A percentile compares a stretch with the other conserved stretches of the same genome.
Evolutionary conservation across 1,139 yeast genomes (phyloP).

Genomic region (Geotrichum histeridarum): DNA sequence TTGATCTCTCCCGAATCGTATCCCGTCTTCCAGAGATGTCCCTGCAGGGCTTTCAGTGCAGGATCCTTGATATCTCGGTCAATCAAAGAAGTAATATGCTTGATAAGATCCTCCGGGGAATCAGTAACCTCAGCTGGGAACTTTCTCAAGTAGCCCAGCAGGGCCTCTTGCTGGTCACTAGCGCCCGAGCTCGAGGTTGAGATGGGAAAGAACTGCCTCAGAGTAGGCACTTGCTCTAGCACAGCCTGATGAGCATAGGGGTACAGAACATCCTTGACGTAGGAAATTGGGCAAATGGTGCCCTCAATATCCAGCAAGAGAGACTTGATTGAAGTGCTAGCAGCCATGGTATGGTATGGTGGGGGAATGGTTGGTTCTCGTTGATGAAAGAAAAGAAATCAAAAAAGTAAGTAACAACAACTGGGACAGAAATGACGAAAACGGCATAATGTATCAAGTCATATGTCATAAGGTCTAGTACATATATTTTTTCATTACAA

Average conservation of each 20-base stretch:
- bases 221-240: constrained; percentile 21
- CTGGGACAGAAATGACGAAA: not conserved
- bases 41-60: constrained; percentile 71
- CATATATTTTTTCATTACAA: not conserved
- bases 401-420: not conserved
- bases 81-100: constrained; percentile 56
- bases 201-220: constrained; percentile 14
- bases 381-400: not conserved
- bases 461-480: not conserved
- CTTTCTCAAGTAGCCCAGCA: constrained; percentile 36
- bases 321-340: constrained; percentile 24
- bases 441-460: not conserved
- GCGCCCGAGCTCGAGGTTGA: constrained; percentile 13
- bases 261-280: constrained; percentile 68
- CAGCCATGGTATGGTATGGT: constrained; percentile 1
- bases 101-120: constrained; percentile 35
- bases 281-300: constrained; percentile 83
- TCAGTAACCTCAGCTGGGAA: constrained; percentile 43
- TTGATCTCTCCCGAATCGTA: constrained; percentile 65
- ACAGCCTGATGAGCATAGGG: constrained; percentile 36
- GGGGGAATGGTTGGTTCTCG: not conserved
- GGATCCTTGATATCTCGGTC: constrained; percentile 71
- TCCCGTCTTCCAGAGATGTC: constrained; percentile 76
- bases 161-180: constrained; percentile 2
- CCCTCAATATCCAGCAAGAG: constrained; percentile 79